Evolutionary conservation across 331 rosid genomes (phyloP), one percentile per base, ranked within the genome.

Genomic region (Rosa hybrid): DNA sequence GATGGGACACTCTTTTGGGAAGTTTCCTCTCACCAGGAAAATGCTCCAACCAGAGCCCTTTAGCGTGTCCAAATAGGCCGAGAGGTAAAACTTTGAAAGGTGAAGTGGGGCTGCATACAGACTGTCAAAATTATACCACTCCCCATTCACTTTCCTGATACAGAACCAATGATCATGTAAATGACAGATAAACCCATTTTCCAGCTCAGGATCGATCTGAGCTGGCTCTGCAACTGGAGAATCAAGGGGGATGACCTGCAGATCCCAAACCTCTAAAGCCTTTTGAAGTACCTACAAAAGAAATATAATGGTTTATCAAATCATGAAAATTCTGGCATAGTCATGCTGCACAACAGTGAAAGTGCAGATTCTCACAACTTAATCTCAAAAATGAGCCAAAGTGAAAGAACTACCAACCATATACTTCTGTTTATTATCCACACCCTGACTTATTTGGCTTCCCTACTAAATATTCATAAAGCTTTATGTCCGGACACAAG

Each of bases 21-120:
- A 93, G 83, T 90, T 93, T 68, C 99, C 99, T 83, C 97, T 90
- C 78, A 92, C 99, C 64, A 96, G 84, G 86, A 96, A 96, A 77
- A 96, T 96, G 92, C 98, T 96, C 99, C 99, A 96, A 48, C 99
- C 98, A 4, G 90, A 93, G 84, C 98, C 97, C 82, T 90, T 91
- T 80, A 96, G 79, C 42, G 98, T 90, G 86, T 96, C 99, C 62
- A 96, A 87, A 78, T 93, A 96, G 56, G 98, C 99, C 11, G 99
- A 94, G 68, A 96, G 98, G 87, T 91, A 96, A 81, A 96, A 96
- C 89, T 92, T 96, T 78, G 99, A 93, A 48, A 96, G 94, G 86
- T 93, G 91, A 80, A 87, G 90, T 2, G 99, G 99, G 20, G 99
- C 99, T 20, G 98, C 99, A 82, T 90, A 93, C 39, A 96, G 92